phyloP scores from a whole-genome alignment of 1,284 basidiomycete genomes.

The Psilocybe mexicana region DNA sequence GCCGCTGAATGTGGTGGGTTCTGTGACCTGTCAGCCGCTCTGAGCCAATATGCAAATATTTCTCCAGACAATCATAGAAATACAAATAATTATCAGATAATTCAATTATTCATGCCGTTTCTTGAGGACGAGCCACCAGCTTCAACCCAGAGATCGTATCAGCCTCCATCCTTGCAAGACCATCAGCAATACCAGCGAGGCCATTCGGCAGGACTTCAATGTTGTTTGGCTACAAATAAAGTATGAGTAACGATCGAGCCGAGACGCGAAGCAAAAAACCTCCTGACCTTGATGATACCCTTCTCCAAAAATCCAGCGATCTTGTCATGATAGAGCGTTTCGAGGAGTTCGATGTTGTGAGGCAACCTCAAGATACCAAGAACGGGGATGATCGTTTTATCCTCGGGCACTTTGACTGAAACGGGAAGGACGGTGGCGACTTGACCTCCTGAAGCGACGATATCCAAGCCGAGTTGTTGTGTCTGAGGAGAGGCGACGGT shows the following conservation, averaged over 20 bases:
- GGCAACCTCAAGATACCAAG: conserved; percentile 16
- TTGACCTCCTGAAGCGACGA: conserved; percentile 24
- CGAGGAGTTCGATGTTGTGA: conserved; percentile 25
- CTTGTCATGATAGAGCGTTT: conserved; percentile 17
- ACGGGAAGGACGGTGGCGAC: conserved; percentile 18
- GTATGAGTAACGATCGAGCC: neutral
- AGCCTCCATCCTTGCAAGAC: conserved; percentile 41
- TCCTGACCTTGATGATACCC: conserved; percentile 17
- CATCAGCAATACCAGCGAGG: conserved; percentile 43
- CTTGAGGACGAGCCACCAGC: conserved; percentile 49
- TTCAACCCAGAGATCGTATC: conserved; percentile 51
- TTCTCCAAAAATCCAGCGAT: conserved; percentile 15
- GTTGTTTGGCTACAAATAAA: conserved; percentile 15
- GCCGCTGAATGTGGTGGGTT: too few species aligned
- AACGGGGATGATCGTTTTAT: conserved; percentile 16
- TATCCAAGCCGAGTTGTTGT: conserved; percentile 20
- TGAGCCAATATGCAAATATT: too few species aligned
- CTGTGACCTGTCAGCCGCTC: too few species aligned
- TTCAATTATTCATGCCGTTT: conserved; percentile 26
- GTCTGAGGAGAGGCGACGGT: conserved; percentile 30
- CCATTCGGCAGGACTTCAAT: conserved; percentile 42
- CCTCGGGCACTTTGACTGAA: conserved; percentile 10
- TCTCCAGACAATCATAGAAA: too few species aligned
- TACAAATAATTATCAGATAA: too few species aligned
- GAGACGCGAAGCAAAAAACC: conserved; percentile 8